Conservation (phyloP, 495 filamentous ascomycete species). For the Saxophila tyrrhenica region DNA sequence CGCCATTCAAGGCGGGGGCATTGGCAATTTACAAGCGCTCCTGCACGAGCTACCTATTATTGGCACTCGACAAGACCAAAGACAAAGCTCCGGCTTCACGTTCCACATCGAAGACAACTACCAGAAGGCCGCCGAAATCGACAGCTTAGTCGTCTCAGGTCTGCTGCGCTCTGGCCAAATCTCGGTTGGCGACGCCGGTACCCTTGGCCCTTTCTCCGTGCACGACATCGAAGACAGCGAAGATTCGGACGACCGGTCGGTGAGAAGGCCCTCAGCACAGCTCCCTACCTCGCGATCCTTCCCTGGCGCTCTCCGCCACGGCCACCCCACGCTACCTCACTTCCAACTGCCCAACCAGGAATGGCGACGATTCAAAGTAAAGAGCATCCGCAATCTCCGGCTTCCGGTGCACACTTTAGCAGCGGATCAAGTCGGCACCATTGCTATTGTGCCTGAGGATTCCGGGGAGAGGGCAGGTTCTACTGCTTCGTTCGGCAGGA, state of each 20-base stretch:
- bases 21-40: constrained; percentile 70
- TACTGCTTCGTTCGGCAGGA: constrained; percentile 33
- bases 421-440: constrained; percentile 78
- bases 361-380: constrained; percentile 67
- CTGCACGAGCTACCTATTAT: constrained; percentile 63
- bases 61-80: background rate
- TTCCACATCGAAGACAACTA: constrained; percentile 88
- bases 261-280: constrained; percentile 3
- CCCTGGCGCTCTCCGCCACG: constrained; percentile 28
- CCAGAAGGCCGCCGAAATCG: constrained; percentile 30
- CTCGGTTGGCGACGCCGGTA: constrained; percentile 63
- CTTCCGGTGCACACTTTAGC: constrained; percentile 67
- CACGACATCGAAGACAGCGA: constrained; percentile 25
- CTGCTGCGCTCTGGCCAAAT: constrained; percentile 68
- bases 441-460: constrained; percentile 58
- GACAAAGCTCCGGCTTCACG: constrained; percentile 43
- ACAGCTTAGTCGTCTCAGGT: constrained; percentile 63
- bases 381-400: constrained; percentile 78
- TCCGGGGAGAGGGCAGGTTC: constrained; percentile 3
- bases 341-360: constrained; percentile 36
- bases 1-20: constrained; percentile 72
- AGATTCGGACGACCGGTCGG: constrained; percentile 17
- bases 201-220: constrained; percentile 65
- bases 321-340: constrained; percentile 21
- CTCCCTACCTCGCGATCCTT: constrained; percentile 27